Percentiles rank a stretch among this genome's conserved stretches.
Conservation (phyloP, 306 rosid species). For the Prunus fruticosa region DNA sequence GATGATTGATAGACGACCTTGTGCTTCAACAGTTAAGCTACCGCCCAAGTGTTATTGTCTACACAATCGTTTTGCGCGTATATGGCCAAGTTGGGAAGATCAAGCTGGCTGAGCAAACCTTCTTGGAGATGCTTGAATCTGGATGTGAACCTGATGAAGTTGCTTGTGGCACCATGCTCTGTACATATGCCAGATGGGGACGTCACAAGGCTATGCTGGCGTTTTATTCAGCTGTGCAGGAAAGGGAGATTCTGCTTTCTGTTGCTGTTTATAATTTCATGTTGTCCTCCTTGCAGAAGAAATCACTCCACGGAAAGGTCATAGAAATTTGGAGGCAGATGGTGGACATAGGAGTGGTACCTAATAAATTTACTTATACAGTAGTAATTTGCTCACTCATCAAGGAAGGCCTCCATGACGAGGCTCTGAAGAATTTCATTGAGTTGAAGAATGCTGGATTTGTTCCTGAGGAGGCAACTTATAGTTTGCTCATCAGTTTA, state of each 20-base stretch:
- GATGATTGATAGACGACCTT: conserved; percentile 41
- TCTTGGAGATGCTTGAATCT: conserved; percentile 94
- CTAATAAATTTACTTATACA: conserved; percentile 64
- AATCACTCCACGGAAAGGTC: conserved; percentile 67
- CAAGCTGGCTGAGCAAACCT: conserved; percentile 74
- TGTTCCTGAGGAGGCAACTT: conserved; percentile 82
- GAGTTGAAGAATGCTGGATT: conserved; percentile 58
- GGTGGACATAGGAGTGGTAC: conserved; percentile 48
- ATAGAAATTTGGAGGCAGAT: conserved; percentile 71
- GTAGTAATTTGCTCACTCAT: conserved; percentile 68
- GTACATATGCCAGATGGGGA: conserved; percentile 97
- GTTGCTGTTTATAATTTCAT: conserved; percentile 84
- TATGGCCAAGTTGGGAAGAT: conserved; percentile 94
- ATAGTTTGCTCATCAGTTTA: conserved; percentile 64
- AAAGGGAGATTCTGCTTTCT: conserved; percentile 57
- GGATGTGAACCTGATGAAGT: conserved; percentile 91
- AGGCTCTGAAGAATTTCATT: conserved; percentile 57
- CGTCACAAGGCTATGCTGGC: conserved; percentile 83
- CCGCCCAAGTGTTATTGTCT: conserved; percentile 78
- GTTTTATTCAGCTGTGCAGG: conserved; percentile 76
- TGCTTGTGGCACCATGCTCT: conserved; percentile 94
- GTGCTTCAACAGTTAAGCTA: conserved; percentile 79
- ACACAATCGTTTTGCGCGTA: conserved; percentile 69
- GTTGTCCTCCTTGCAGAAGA: conserved; percentile 96
- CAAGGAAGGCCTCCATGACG: conserved; percentile 55